These are phyloP conservation scores for Raddia guianensis DNA, from an alignment of 176 grass and related monocot genomes.

Conservation along the genomic window DNA sequence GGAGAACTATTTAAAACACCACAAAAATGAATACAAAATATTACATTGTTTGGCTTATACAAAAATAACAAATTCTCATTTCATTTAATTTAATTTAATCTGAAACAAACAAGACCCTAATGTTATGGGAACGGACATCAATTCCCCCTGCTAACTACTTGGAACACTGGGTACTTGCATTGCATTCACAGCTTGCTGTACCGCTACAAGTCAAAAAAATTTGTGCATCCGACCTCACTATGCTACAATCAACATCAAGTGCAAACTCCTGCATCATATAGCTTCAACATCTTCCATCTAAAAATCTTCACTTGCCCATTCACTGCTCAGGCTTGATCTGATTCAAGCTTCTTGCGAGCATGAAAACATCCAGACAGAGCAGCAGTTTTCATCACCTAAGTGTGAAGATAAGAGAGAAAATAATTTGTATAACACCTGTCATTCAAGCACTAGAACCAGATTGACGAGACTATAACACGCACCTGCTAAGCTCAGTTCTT, in stretches of 20 bases:
- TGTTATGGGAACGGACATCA: neutral
- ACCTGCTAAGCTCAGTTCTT: conserved; percentile 61
- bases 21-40: too few relatives aligned
- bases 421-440: neutral
- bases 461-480: conserved; percentile 3
- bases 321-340: conserved; percentile 7
- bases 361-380: conserved; percentile 79
- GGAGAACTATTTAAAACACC: too few relatives aligned
- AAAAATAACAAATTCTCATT: too few relatives aligned
- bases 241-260: conserved; percentile 6
- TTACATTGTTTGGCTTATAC: too few relatives aligned
- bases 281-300: conserved; percentile 4
- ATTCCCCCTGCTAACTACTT: neutral
- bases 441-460: conserved; percentile 29
- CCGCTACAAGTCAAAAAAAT: neutral
- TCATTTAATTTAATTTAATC: too few relatives aligned
- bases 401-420: conserved; percentile 3
- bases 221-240: neutral
- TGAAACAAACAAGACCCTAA: too few relatives aligned
- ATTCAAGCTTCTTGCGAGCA: conserved; percentile 48
- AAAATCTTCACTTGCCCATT: conserved; percentile 1
- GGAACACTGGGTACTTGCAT: neutral
- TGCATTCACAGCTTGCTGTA: conserved; percentile 1
- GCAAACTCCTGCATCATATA: neutral
- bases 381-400: conserved; percentile 83